Conservation (phyloP, 306 rosid genomes). For the Elaeagnus macrophylla region DNA sequence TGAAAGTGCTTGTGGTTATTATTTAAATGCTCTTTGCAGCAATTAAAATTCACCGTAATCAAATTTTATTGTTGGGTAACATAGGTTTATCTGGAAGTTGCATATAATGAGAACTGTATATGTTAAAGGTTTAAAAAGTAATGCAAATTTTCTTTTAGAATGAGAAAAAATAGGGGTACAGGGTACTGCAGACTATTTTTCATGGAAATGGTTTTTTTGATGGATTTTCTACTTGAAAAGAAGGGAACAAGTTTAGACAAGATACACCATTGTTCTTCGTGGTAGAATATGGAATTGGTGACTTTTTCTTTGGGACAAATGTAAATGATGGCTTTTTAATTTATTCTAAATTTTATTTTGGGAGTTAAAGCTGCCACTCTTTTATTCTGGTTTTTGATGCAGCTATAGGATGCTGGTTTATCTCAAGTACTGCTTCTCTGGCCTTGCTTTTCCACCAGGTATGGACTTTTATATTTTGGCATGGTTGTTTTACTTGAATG, state of each 20-base stretch:
- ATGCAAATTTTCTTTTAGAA: not conserved
- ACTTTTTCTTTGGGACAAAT: too few species aligned
- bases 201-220: not conserved
- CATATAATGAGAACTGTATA: not conserved
- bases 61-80: too few species aligned
- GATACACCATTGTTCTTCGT: not conserved
- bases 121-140: not conserved
- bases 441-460: conserved; percentile 99
- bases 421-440: conserved; percentile 90
- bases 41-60: too few species aligned
- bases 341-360: conserved; percentile 17
- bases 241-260: not conserved
- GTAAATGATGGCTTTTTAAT: not conserved
- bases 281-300: not conserved
- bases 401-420: conserved; percentile 91
- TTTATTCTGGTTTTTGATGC: conserved; percentile 20
- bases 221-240: not conserved
- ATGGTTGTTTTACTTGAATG: too few species aligned
- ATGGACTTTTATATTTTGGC: conserved; percentile 8
- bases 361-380: conserved; percentile 15
- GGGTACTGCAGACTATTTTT: too few species aligned
- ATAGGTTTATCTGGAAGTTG: not conserved
- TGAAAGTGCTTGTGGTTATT: not conserved
- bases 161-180: not conserved
- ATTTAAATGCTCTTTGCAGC: not conserved